Conservation (phyloP, 306 rosid species). For the Cucurbita maxima region DNA sequence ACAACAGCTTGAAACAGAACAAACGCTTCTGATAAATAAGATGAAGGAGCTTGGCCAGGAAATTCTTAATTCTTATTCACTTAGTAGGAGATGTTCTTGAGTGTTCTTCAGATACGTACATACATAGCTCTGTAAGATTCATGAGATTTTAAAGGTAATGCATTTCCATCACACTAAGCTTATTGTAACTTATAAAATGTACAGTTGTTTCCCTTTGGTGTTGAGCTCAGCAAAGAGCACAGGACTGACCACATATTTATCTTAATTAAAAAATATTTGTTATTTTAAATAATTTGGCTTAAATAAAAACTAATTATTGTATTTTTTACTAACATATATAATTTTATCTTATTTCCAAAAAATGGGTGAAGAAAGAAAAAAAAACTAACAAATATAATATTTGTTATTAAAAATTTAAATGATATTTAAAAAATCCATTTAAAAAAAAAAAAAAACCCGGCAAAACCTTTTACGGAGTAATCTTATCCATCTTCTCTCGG, state of each 20-base stretch:
- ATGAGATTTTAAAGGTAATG: background rate
- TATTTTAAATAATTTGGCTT: no score
- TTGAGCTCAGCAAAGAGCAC: no score
- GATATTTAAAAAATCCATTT: background rate
- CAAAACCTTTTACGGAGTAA: background rate
- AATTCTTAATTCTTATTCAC: conserved; percentile 46
- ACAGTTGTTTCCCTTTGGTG: background rate
- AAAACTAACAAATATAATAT: no score
- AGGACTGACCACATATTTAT: no score
- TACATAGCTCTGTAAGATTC: background rate
- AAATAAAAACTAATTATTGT: no score
- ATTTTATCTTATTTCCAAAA: no score
- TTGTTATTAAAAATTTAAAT: no score
- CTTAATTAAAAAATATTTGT: no score
- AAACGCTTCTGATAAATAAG: conserved; percentile 69
- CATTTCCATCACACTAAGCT: background rate
- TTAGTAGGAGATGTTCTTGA: conserved; percentile 20
- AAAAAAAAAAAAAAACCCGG: background rate
- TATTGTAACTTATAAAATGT: background rate
- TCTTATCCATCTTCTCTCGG: conserved; percentile 20
- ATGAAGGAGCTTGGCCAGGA: conserved; percentile 72
- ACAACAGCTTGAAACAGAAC: conserved; percentile 70
- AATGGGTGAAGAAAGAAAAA: no score
- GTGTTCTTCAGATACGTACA: background rate
- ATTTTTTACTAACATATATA: no score